phyloP scores from a whole-genome alignment of 108 stramenopile species.

The Nitzschia sp. region DNA sequence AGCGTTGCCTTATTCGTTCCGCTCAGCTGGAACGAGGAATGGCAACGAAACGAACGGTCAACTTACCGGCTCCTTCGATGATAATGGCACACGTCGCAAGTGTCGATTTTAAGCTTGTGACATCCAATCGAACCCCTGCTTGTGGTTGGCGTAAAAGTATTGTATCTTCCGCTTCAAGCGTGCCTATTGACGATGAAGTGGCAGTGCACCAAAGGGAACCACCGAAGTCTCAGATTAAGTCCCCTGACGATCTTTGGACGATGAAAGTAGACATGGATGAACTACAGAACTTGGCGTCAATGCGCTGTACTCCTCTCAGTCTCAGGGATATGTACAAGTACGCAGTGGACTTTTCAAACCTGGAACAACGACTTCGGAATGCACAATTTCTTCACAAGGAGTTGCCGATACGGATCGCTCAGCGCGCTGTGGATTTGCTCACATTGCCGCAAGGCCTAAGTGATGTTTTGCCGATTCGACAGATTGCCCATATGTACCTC shows the following conservation, averaged over 20 bases:
- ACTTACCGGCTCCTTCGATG: neutral
- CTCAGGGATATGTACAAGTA: slow-evolving; percentile 90
- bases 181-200: neutral
- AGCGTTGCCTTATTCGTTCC: neutral
- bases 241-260: neutral
- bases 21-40: slow-evolving; percentile 1
- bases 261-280: slow-evolving; percentile 57
- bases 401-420: slow-evolving; percentile 91
- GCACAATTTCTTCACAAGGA: slow-evolving; percentile 85
- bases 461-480: slow-evolving; percentile 59
- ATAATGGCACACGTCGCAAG: neutral
- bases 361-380: slow-evolving; percentile 71
- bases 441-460: slow-evolving; percentile 82
- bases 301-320: slow-evolving; percentile 74
- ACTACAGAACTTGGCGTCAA: slow-evolving; percentile 69
- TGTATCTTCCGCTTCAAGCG: slow-evolving; percentile 6
- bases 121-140: neutral
- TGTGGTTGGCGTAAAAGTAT: slow-evolving; percentile 18
- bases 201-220: neutral
- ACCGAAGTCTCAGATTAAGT: neutral
- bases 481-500: slow-evolving; percentile 76
- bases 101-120: neutral
- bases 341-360: slow-evolving; percentile 49
- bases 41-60: neutral
- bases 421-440: slow-evolving; percentile 86